These are phyloP conservation scores for Solanum chmielewskii DNA, from an alignment of 257 asterid genomes.

Conservation along the genomic window DNA sequence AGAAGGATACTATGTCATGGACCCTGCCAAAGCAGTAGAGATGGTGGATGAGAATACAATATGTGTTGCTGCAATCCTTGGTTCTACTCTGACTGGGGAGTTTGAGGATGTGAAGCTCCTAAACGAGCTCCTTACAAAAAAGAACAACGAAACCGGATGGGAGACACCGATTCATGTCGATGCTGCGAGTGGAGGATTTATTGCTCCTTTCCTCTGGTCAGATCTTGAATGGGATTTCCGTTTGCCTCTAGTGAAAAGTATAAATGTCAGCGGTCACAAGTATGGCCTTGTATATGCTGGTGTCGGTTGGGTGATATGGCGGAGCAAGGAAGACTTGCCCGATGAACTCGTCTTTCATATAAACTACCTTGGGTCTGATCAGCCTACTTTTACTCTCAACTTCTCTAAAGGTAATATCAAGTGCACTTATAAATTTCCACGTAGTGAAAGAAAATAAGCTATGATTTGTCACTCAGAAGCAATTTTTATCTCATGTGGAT, in stretches of 20 bases:
- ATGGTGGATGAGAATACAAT: constrained; percentile 74
- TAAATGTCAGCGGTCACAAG: constrained; percentile 77
- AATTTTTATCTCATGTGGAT: not conserved
- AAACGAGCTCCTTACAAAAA: constrained; percentile 35
- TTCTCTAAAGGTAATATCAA: constrained; percentile 51
- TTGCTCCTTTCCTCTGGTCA: constrained; percentile 63
- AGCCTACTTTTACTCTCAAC: constrained; percentile 75
- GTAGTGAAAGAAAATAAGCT: not conserved
- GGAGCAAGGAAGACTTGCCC: constrained; percentile 53
- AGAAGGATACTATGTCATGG: constrained; percentile 66
- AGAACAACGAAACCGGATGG: constrained; percentile 65
- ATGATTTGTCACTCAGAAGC: not conserved
- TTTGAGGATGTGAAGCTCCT: constrained; percentile 76
- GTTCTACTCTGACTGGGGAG: constrained; percentile 69
- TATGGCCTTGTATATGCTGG: constrained; percentile 78
- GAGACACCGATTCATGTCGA: constrained; percentile 72
- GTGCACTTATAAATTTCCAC: not conserved
- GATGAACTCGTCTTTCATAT: constrained; percentile 68
- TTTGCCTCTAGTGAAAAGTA: constrained; percentile 64
- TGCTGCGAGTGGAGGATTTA: constrained; percentile 86
- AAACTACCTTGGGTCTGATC: constrained; percentile 73
- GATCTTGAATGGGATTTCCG: constrained; percentile 84
- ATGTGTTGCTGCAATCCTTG: constrained; percentile 70
- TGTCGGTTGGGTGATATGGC: constrained; percentile 75
- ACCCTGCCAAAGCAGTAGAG: constrained; percentile 55